These are phyloP conservation scores for Acacia melanoxylon DNA, from an alignment of 306 rosid genomes.

Conservation along the genomic window DNA sequence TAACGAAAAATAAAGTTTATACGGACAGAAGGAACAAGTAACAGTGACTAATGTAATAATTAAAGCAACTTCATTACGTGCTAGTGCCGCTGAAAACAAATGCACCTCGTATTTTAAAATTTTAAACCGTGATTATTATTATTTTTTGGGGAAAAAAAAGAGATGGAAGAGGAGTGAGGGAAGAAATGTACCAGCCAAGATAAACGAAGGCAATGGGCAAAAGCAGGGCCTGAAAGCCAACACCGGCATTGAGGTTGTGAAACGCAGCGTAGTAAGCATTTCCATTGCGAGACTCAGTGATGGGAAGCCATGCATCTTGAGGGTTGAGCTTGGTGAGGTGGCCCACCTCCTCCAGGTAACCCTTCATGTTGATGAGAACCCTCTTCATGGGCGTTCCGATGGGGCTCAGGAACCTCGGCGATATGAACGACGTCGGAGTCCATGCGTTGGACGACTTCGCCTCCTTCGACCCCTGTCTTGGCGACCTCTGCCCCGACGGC, in stretches of 20 bases:
- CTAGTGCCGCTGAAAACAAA: neutral
- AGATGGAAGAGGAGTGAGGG: too few relatives aligned
- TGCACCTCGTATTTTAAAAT: neutral
- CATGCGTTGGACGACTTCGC: conserved; percentile 92
- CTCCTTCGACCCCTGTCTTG: conserved; percentile 70
- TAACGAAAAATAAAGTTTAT: neutral
- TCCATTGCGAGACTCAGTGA: conserved; percentile 94
- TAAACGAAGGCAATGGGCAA: conserved; percentile 92
- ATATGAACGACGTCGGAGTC: conserved; percentile 96
- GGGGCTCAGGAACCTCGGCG: conserved; percentile 95
- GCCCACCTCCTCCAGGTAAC: conserved; percentile 93
- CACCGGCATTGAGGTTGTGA: conserved; percentile 97
- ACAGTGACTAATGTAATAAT: neutral
- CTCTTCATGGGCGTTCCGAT: conserved; percentile 98
- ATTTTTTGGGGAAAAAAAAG: neutral
- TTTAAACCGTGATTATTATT: neutral
- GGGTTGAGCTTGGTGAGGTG: conserved; percentile 99
- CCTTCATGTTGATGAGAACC: conserved; percentile 89
- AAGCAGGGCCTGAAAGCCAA: conserved; percentile 91
- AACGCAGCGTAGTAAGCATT: conserved; percentile 97
- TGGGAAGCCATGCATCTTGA: conserved; percentile 99
- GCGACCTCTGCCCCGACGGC: conserved; percentile 95
- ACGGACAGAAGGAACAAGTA: neutral
- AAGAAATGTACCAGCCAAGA: conserved; percentile 82
- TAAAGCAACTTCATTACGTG: neutral